phyloP scores from a whole-genome alignment of 345 rosid species.

The Citrus australasica region DNA sequence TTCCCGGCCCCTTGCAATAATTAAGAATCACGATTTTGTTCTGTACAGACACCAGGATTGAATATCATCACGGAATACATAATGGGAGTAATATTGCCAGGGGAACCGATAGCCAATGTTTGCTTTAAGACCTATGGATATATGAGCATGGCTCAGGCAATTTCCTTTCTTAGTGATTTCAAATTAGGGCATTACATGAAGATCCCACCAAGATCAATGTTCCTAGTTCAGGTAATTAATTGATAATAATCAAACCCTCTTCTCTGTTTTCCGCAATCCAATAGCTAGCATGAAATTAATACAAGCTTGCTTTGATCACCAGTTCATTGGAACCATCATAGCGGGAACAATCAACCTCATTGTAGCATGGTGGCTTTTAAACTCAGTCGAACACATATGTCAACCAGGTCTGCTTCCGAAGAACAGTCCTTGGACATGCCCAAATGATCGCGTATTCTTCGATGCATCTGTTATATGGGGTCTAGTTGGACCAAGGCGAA shows the following conservation, averaged over 20 bases:
- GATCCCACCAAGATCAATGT: conserved; percentile 41
- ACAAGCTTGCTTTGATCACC: background rate
- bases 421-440: conserved; percentile 37
- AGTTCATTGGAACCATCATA: conserved; percentile 36
- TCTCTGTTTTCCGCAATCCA: background rate
- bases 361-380: conserved; percentile 40
- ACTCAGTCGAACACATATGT: conserved; percentile 22
- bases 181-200: conserved; percentile 41
- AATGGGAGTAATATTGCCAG: conserved; percentile 30
- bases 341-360: conserved; percentile 34
- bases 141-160: conserved; percentile 39
- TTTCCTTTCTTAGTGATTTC: conserved; percentile 35
- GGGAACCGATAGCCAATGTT: conserved; percentile 36
- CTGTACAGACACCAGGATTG: conserved; percentile 32
- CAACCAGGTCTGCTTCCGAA: conserved; percentile 16
- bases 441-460: conserved; percentile 27
- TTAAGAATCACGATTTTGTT: background rate
- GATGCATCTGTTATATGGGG: conserved; percentile 44
- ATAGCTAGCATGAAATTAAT: too few species aligned
- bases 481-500: conserved; percentile 30
- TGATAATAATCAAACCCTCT: too few species aligned
- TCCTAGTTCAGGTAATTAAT: conserved; percentile 34
- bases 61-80: conserved; percentile 36
- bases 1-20: background rate
- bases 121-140: conserved; percentile 40